These are phyloP conservation scores for Eucalyptus curtisii DNA, from an alignment of 345 rosid species.

Conservation along the genomic window DNA sequence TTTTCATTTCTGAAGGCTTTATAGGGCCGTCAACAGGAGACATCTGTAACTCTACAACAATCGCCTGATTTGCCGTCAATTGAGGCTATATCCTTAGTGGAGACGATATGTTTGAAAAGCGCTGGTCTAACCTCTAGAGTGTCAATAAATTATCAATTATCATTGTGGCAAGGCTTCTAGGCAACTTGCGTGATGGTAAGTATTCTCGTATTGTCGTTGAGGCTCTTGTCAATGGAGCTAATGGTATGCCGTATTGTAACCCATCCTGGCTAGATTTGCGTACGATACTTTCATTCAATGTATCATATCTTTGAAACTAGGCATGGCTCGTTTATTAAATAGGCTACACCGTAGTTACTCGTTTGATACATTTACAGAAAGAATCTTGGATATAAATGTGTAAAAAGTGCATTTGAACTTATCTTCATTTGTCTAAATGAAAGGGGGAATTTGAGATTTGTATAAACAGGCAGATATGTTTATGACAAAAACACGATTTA, in stretches of 20 bases:
- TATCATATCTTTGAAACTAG: no score
- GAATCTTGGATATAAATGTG: no score
- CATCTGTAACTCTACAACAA: not conserved
- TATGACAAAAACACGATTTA: no score
- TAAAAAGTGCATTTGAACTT: no score
- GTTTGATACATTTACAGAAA: no score
- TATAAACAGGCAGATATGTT: no score
- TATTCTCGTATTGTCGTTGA: not conserved
- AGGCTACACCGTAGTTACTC: no score
- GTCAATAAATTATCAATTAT: not conserved
- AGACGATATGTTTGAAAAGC: not conserved
- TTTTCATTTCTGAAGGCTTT: not conserved
- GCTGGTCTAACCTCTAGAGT: not conserved
- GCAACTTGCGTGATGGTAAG: not conserved
- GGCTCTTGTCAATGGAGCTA: not conserved
- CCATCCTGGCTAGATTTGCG: no score
- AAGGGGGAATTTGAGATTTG: no score
- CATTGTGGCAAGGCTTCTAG: not conserved
- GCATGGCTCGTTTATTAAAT: no score
- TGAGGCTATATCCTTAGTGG: not conserved
- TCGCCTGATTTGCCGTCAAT: not conserved
- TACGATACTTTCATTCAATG: no score
- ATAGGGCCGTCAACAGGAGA: not conserved
- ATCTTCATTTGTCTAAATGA: no score
- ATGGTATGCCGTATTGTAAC: not conserved